Evolutionary conservation across 306 rosid species (phyloP), one percentile per base, ranked within the genome.

Genomic region (Urtica urens): DNA sequence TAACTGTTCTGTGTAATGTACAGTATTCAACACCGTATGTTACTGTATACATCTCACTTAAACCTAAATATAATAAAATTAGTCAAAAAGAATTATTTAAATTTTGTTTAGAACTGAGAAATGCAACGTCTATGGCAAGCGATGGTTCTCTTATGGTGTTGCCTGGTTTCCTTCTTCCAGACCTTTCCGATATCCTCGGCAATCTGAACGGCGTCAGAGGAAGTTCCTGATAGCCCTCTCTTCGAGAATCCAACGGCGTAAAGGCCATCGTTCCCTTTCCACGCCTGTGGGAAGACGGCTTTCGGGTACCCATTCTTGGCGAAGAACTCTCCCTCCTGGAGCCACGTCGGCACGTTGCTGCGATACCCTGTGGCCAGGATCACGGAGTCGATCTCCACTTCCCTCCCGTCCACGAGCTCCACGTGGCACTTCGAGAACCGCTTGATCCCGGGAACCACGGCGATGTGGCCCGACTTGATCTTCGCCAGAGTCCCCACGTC

Each of bases 271-370:
- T 77, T 82, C 38, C 99, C 99, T 27, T 85, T 90, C 99, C 99
- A 90, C 0, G 94, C 90, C 51, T 79, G 58, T 13, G 99, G 95
- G 46, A 78, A 81, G 51, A 80, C 52, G 5, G 76, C 70, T 43
- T 77, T 90, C 54, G 97, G 97, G 38, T 65, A 81, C 7, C 99
- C 99, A 60, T 69, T 81, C 62, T 85, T 77, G 1, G 82, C 57
- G 67, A 90, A 90, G 19, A 90, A 81, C 40, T 81, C 95, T 58
- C 74, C 69, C 73, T 90, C 95, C 94, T 88, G 77, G 3, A 90
- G 92, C 99, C 99, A 90, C 46, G 55, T 74, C n/a, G 99, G 99
- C 37, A 90, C 99, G 22, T 85, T 90, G 81, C 99, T 90, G 22
- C 92, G 75, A 57, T 90, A 90, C 0, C 99, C 99, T 0, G 99